Percentiles rank a stretch among this genome's conserved stretches.
Evolutionary conservation across 2,329 filamentous ascomycete species (phyloP).

Genomic region (Colletotrichum sp.): DNA sequence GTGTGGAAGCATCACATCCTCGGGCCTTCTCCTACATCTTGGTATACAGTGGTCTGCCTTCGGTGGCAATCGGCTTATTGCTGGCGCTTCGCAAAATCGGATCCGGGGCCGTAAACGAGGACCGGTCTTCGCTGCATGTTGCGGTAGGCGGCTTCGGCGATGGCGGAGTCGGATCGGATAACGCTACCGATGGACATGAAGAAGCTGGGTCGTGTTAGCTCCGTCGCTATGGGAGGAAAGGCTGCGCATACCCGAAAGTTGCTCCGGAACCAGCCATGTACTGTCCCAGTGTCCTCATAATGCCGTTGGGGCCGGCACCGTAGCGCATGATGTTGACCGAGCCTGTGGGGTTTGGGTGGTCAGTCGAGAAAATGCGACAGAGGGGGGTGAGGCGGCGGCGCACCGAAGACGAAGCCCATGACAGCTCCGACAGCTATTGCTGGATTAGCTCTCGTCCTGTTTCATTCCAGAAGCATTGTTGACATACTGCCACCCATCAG

Average conservation of each 20-base stretch:
- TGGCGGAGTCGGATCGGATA: constrained; percentile 87
- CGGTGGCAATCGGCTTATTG: not conserved
- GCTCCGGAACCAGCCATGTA: constrained; percentile 96
- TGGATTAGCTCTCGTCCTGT: constrained; percentile 32
- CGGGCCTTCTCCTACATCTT: constrained; percentile 5
- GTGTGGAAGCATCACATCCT: not conserved
- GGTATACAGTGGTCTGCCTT: constrained; percentile 6
- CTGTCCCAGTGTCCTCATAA: constrained; percentile 92
- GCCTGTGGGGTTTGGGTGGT: constrained; percentile 53
- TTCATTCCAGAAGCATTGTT: not conserved
- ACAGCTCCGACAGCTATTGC: constrained; percentile 85
- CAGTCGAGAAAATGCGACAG: not conserved
- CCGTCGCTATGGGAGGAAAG: too few relatives aligned
- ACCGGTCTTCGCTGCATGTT: constrained; percentile 77
- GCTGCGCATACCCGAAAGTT: constrained; percentile 81
- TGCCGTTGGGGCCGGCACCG: constrained; percentile 89
- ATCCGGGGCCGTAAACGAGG: constrained; percentile 56
- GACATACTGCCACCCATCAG: constrained; percentile 97
- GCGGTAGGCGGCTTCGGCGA: constrained; percentile 76
- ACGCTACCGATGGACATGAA: constrained; percentile 99
- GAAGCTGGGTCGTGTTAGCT: constrained; percentile 58
- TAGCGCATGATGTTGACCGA: constrained; percentile 95
- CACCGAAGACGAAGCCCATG: constrained; percentile 98
- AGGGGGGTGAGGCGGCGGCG: constrained; percentile 31
- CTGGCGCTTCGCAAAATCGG: constrained; percentile 27